These are phyloP conservation scores for Phanerochaete sordida DNA, from an alignment of 768 basidiomycete species.

Conservation along the genomic window DNA sequence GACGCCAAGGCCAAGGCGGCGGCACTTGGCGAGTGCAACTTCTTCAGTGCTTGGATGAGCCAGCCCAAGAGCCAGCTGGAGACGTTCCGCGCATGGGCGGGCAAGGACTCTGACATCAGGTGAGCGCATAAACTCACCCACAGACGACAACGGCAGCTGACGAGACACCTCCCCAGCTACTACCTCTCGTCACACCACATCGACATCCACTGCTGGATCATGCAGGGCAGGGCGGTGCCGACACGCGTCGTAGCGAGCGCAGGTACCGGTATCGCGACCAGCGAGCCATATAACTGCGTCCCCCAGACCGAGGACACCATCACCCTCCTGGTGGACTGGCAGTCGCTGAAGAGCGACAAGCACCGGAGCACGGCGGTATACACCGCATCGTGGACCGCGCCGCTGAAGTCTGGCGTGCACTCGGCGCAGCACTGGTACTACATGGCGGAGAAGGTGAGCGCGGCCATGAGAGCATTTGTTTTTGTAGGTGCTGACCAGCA, in stretches of 20 bases:
- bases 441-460: slow-evolving; percentile 80
- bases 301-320: slow-evolving; percentile 92
- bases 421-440: slow-evolving; percentile 93
- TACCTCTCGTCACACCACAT: slow-evolving; percentile 96
- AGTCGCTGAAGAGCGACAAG: slow-evolving; percentile 67
- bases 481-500: not conserved
- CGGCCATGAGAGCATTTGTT: not conserved
- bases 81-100: slow-evolving; percentile 95
- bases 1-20: slow-evolving; percentile 80
- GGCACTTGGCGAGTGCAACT: slow-evolving; percentile 87
- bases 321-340: slow-evolving; percentile 93
- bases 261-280: slow-evolving; percentile 86
- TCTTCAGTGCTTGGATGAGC: slow-evolving; percentile 97
- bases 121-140: slow-evolving; percentile 15
- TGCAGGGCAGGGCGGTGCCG: slow-evolving; percentile 70
- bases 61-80: slow-evolving; percentile 94
- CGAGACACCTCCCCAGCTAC: slow-evolving; percentile 47
- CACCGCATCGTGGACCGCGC: slow-evolving; percentile 94
- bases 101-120: slow-evolving; percentile 93
- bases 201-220: slow-evolving; percentile 84
- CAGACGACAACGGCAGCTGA: not conserved
- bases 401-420: slow-evolving; percentile 85
- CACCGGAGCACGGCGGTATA: slow-evolving; percentile 88
- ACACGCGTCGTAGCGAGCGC: slow-evolving; percentile 90
- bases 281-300: slow-evolving; percentile 84